Evolutionary conservation across 345 rosid genomes (phyloP), one percentile per base, ranked within the genome.

Genomic region (Durio zibethinus): DNA sequence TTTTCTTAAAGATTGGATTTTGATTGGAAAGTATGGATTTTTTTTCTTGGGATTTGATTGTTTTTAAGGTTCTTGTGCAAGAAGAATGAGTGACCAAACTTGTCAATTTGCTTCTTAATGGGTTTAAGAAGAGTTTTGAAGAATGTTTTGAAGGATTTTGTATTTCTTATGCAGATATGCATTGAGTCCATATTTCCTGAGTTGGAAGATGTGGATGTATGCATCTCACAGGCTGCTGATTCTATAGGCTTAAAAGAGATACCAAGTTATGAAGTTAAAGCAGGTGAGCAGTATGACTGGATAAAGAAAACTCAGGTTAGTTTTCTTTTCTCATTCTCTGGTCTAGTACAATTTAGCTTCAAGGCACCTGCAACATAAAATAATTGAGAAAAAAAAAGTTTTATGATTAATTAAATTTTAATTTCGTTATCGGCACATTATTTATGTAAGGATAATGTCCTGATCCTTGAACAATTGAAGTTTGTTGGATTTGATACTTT

Each of bases 111-210:
- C 66, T 14, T 64, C 42, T 25, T 48, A 18, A 15, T 60, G 38
- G 1, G 33, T 29, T 14, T 27, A 59, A 15, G 23, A 3, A 27
- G 1, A 14, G 40, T n/a, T n/a, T n/a, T n/a, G n/a, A n/a, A n/a
- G n/a, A n/a, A n/a, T n/a, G 63, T 27, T 57, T 45, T 53, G 25
- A 56, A 23, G 2, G 61, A 56, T 8, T 47, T 69, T 7, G 57
- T 27, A 43, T 75, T 74, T 74, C 76, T 40, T 6, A 20, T 80
- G 82, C 85, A 93, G 99, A 79, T 84, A 43, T 88, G 80, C 75
- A 84, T 93, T 64, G 91, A 88, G 64, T 89, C 98, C 59, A 84
- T 89, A 76, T 93, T 89, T 86, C 86, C 89, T 25, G 90, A 87
- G 27, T 7, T 59, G 47, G 77, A 90, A 82, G 89, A 93, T 74